These are phyloP conservation scores for Penicillium mononematosum DNA, from an alignment of 495 filamentous ascomycete species.

Conservation along the genomic window DNA sequence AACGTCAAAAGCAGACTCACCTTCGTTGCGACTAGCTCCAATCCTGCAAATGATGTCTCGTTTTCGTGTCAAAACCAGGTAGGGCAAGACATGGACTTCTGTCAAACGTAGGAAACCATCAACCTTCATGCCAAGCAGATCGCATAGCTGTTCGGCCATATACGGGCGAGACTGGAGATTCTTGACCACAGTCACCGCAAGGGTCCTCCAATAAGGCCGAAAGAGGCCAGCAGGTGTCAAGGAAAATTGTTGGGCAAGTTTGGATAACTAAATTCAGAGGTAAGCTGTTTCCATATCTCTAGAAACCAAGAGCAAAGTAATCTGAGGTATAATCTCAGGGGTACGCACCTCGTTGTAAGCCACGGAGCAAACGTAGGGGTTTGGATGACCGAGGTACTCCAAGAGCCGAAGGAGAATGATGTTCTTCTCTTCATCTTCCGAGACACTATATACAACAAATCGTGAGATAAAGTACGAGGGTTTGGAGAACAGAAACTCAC, in stretches of 20 bases:
- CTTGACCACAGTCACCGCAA: constrained; percentile 76
- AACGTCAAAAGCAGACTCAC: constrained; percentile 55
- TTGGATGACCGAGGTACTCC: constrained; percentile 82
- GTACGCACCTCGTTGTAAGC: constrained; percentile 74
- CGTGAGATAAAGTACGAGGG: background rate
- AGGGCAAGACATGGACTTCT: constrained; percentile 81
- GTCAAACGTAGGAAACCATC: constrained; percentile 69
- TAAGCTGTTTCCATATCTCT: constrained; percentile 5
- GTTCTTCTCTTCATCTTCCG: constrained; percentile 75
- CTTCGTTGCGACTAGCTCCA: constrained; percentile 65
- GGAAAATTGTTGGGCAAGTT: constrained; percentile 62
- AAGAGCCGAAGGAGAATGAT: constrained; percentile 78
- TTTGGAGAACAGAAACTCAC: constrained; percentile 33
- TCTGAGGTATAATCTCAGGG: background rate
- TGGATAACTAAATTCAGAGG: constrained; percentile 44
- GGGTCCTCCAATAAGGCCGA: constrained; percentile 79
- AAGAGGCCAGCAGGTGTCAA: constrained; percentile 65
- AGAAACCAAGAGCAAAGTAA: background rate
- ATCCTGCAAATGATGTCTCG: constrained; percentile 77
- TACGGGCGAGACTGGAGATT: constrained; percentile 78
- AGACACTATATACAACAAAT: constrained; percentile 42
- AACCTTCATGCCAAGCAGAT: constrained; percentile 71
- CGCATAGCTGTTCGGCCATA: constrained; percentile 74
- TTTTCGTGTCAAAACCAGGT: constrained; percentile 74
- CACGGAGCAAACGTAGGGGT: constrained; percentile 71